A percentile compares a stretch with the other conserved stretches of the same genome.
Evolutionary conservation across 208 protist species (phyloP).

Genomic region (Histomonas meleagridis): DNA sequence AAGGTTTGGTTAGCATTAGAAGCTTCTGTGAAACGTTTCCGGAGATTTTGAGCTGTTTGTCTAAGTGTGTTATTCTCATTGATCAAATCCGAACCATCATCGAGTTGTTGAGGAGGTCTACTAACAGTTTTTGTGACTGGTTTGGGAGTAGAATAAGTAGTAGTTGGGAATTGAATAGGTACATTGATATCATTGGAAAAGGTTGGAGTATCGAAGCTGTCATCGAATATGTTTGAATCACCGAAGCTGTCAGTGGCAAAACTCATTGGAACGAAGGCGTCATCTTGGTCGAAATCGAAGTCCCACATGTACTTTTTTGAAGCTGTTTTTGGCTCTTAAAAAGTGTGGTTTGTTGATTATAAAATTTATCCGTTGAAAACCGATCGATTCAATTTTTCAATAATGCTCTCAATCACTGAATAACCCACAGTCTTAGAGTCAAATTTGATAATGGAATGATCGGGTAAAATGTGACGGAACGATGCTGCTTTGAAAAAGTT

Average conservation of each 20-base stretch:
- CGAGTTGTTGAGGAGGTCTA: background rate
- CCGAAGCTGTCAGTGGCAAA: too few species aligned
- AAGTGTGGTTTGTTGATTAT: too few species aligned
- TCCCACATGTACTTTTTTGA: too few species aligned
- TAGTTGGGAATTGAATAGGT: background rate
- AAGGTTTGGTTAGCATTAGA: background rate
- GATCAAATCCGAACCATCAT: background rate
- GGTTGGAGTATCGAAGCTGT: background rate
- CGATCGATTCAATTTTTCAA: too few species aligned
- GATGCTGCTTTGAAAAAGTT: too few species aligned
- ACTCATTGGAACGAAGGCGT: background rate
- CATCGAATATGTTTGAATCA: background rate
- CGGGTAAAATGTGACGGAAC: too few species aligned
- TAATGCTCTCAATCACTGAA: too few species aligned
- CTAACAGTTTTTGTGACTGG: background rate
- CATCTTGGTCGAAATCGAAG: background rate
- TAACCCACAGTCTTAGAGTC: too few species aligned
- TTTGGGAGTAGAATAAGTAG: background rate
- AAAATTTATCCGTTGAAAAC: too few species aligned
- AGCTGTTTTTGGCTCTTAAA: too few species aligned
- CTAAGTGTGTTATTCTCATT: background rate
- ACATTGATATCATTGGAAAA: background rate
- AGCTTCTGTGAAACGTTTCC: background rate
- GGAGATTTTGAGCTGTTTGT: background rate
- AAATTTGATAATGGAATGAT: too few species aligned